Percentiles rank a stretch among this genome's conserved stretches.
Conservation (phyloP, 768 basidiomycete genomes). For the Coprinopsis sp. region DNA sequence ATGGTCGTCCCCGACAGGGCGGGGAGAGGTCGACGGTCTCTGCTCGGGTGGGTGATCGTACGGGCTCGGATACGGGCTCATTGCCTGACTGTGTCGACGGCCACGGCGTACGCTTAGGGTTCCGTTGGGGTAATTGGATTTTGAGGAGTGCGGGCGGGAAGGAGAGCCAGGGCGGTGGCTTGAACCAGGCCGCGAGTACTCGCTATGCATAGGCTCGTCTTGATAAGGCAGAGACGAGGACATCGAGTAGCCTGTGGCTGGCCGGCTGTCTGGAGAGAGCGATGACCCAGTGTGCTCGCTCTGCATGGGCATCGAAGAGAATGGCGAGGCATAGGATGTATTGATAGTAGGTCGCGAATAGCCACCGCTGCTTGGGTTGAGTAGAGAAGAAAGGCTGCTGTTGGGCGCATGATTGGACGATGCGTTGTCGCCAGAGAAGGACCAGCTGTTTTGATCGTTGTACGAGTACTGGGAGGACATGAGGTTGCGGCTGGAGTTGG, state of each 20-base stretch:
- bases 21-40: constrained; percentile 68
- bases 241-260: constrained; percentile 82
- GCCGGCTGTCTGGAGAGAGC: constrained; percentile 80
- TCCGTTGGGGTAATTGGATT: constrained; percentile 46
- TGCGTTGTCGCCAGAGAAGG: constrained; percentile 44
- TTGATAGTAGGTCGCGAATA: constrained; percentile 65
- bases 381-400: constrained; percentile 69
- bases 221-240: constrained; percentile 74
- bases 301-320: constrained; percentile 66
- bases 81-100: constrained; percentile 79
- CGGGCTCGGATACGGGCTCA: constrained; percentile 83
- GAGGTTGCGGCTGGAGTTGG: constrained; percentile 37
- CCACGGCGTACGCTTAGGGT: constrained; percentile 68
- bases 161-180: constrained; percentile 69
- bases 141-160: constrained; percentile 65
- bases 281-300: constrained; percentile 67
- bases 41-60: constrained; percentile 60
- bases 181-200: constrained; percentile 72
- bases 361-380: constrained; percentile 64
- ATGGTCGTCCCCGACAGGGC: constrained; percentile 51
- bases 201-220: constrained; percentile 47
- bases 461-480: constrained; percentile 59
- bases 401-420: constrained; percentile 52
- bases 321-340: constrained; percentile 66
- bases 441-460: constrained; percentile 53